phyloP scores from a whole-genome alignment of 352 stramenopile species.

The Pythium grandisporangium region DNA sequence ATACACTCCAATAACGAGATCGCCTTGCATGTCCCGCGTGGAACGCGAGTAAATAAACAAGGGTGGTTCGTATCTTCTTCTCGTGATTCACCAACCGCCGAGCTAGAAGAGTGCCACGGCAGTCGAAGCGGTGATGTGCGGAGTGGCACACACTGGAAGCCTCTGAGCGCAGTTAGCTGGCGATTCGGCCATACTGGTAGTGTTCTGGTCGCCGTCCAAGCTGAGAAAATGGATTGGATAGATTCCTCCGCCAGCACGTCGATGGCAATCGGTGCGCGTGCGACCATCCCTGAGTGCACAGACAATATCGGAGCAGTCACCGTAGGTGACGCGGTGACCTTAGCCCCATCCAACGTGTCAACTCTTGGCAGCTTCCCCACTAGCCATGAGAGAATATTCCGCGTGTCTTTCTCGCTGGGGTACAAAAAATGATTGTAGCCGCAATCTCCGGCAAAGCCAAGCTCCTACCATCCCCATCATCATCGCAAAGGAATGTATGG shows the following conservation, averaged over 20 bases:
- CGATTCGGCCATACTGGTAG: constrained; percentile 30
- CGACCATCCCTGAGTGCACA: too few species aligned
- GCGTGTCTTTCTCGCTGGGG: constrained; percentile 74
- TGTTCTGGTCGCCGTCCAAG: constrained; percentile 44
- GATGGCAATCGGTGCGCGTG: too few species aligned
- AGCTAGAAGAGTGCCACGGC: constrained; percentile 32
- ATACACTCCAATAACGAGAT: constrained; percentile 11
- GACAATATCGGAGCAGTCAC: too few species aligned
- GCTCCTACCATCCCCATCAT: constrained; percentile 24
- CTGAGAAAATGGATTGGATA: constrained; percentile 22
- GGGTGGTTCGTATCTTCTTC: neutral
- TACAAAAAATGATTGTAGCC: constrained; percentile 88
- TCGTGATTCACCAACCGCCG: too few species aligned
- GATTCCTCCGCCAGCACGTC: constrained; percentile 4
- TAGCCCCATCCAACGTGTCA: too few species aligned
- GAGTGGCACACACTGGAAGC: constrained; percentile 39
- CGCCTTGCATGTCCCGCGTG: neutral
- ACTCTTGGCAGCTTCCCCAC: constrained; percentile 72
- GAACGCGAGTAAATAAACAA: constrained; percentile 1
- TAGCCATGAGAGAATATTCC: constrained; percentile 72
- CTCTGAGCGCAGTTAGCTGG: constrained; percentile 22
- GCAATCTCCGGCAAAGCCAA: constrained; percentile 77
- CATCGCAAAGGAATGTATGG: too few species aligned
- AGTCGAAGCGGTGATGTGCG: constrained; percentile 24
- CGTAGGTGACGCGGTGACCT: too few species aligned